Conservation (phyloP, 768 basidiomycete genomes). For the Leccinum fibrillosum region DNA sequence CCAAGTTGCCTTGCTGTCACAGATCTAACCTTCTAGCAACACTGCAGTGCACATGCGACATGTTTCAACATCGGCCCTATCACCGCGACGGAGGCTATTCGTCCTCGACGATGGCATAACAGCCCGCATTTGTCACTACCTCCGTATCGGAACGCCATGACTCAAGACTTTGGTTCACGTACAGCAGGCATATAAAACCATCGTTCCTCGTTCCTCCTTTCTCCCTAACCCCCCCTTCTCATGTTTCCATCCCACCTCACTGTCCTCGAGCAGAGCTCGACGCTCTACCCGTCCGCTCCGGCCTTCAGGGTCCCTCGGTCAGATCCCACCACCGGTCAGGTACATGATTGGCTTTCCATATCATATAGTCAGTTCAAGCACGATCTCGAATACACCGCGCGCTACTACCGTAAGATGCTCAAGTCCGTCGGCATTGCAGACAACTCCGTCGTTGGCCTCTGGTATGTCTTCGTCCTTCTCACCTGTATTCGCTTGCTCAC, state of each 20-base stretch:
- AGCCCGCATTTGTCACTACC: conserved; percentile 27
- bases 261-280: conserved; percentile 56
- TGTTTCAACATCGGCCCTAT: conserved; percentile 34
- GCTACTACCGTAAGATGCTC: conserved; percentile 58
- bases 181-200: conserved; percentile 33
- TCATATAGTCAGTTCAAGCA: conserved; percentile 60
- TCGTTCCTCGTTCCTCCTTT: conserved; percentile 1
- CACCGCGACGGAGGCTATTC: conserved; percentile 35
- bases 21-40: conserved; percentile 25
- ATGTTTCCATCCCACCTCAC: conserved; percentile 54
- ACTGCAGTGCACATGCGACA: conserved; percentile 33
- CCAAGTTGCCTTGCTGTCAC: conserved; percentile 24
- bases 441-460: conserved; percentile 67
- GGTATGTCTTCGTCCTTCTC: conserved; percentile 43
- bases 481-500: conserved; percentile 7
- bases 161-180: conserved; percentile 13
- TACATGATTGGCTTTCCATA: conserved; percentile 56
- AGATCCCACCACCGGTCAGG: conserved; percentile 39
- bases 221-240: conserved; percentile 7
- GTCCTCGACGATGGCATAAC: conserved; percentile 24
- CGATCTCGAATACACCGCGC: conserved; percentile 65
- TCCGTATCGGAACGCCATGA: conserved; percentile 29
- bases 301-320: conserved; percentile 61
- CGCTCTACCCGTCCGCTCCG: conserved; percentile 44
- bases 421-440: conserved; percentile 42